Conservation (phyloP, 225 moss, liverwort and hornwort species). For the Thuidium tamariscinum region DNA sequence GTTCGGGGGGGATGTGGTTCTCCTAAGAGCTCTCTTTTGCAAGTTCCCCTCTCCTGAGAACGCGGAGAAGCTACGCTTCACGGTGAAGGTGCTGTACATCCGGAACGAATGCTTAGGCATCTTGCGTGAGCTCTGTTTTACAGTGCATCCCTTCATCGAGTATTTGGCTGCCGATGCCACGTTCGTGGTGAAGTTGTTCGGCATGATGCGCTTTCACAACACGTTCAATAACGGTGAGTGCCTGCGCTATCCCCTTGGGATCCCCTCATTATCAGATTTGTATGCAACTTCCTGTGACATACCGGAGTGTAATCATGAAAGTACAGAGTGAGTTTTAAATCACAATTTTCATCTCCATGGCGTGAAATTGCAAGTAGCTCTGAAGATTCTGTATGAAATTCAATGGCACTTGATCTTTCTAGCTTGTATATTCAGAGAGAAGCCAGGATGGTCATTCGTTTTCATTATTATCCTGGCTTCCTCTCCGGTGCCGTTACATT, state of each 20-base stretch:
- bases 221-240: conserved; percentile 47
- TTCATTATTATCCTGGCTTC: not conserved
- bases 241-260: not conserved
- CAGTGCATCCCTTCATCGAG: conserved; percentile 46
- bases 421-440: not conserved
- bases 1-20: conserved; percentile 43
- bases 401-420: not conserved
- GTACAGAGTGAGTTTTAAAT: not conserved
- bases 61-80: conserved; percentile 15
- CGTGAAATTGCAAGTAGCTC: not conserved
- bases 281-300: not conserved
- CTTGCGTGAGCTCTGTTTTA: conserved; percentile 48
- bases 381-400: not conserved
- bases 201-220: conserved; percentile 41
- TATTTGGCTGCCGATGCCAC: conserved; percentile 39
- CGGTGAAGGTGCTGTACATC: conserved; percentile 34
- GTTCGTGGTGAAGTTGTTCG: conserved; percentile 47
- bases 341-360: not conserved
- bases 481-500: not conserved
- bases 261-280: not conserved
- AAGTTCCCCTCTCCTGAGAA: conserved; percentile 21
- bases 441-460: not conserved
- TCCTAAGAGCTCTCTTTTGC: conserved; percentile 38
- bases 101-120: conserved; percentile 50
- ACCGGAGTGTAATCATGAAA: not conserved